phyloP scores from a whole-genome alignment of 2,329 filamentous ascomycete genomes.

The Furcasterigmium furcatum region DNA sequence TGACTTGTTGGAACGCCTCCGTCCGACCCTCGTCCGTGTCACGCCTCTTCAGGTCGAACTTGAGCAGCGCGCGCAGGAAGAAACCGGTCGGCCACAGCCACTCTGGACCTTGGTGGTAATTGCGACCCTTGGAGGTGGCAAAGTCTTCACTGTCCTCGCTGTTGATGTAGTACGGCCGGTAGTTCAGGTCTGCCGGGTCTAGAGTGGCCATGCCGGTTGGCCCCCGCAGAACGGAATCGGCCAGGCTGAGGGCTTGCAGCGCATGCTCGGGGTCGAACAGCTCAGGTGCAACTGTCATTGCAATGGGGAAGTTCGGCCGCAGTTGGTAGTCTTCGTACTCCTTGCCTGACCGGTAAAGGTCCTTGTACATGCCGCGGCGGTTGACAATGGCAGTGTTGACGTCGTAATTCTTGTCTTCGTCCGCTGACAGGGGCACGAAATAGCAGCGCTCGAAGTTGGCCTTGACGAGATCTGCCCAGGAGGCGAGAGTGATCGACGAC shows the following conservation, averaged over 20 bases:
- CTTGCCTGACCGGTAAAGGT: slow-evolving; percentile 89
- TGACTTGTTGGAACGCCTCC: slow-evolving; percentile 94
- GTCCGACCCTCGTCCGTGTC: slow-evolving; percentile 61
- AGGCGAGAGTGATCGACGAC: slow-evolving; percentile 61
- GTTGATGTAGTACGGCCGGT: slow-evolving; percentile 92
- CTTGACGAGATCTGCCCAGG: slow-evolving; percentile 80
- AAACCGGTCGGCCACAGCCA: slow-evolving; percentile 98
- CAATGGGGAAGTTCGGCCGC: slow-evolving; percentile 88
- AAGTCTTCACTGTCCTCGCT: slow-evolving; percentile 91
- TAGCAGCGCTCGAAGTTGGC: slow-evolving; percentile 89
- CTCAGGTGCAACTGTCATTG: slow-evolving; percentile 89
- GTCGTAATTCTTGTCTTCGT: slow-evolving; percentile 74
- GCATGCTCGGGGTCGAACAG: slow-evolving; percentile 81
- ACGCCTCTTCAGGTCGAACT: slow-evolving; percentile 80
- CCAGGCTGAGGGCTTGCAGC: slow-evolving; percentile 72
- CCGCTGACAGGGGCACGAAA: slow-evolving; percentile 70
- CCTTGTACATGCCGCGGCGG: slow-evolving; percentile 96
- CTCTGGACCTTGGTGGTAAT: slow-evolving; percentile 97
- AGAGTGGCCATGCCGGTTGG: slow-evolving; percentile 95
- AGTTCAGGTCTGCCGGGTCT: slow-evolving; percentile 88
- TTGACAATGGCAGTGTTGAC: slow-evolving; percentile 79
- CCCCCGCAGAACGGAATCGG: slow-evolving; percentile 76
- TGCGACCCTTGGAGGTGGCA: slow-evolving; percentile 86
- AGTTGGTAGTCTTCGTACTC: slow-evolving; percentile 98
- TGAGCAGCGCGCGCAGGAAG: slow-evolving; percentile 86